Evolutionary conservation across 768 basidiomycete species (phyloP), one percentile per base, ranked within the genome.

Genomic region (Tephrocybe rancida): DNA sequence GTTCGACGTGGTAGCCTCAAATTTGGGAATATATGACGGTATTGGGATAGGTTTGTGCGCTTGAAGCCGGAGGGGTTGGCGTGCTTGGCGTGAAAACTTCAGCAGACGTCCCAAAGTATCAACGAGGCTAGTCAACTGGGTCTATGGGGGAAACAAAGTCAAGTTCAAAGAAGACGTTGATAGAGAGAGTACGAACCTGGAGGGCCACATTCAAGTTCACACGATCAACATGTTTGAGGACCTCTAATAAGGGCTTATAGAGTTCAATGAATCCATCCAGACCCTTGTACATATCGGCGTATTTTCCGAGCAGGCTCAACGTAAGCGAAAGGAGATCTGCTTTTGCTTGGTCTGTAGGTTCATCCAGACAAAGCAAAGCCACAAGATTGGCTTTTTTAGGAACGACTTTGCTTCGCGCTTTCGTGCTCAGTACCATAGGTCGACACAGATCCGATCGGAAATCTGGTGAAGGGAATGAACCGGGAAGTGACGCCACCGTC

Each of bases 41-140:
- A 99, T 98, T 4, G 97, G 93, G 42, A 98, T 96, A 0, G 95
- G 92, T 68, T 95, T 97, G 76, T 98, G 96, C 2, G 89, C 80
- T 74, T 99, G 97, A 19, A 98, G 80, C 2, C 70, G 74, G 25
- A 99, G 84, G 0, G 97, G 93, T 48, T 74, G 80, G 32, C 97
- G 88, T 0, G 83, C 76, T 70, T 88, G 82, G 10, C 68, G 74
- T 0, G 92, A 74, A 63, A 95, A 91, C 60, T 85, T 88, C 41
- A 96, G 74, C 43, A 93, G 69, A 5, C 88, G 82, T 24, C 67
- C 64, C 8, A 92, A 66, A 11, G 74, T 77, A 47, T 85, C 84
- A 24, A 65, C 67, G 9, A 81, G 64, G 6, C 77, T 70, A 0
- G 71, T 60, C 27, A 86, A 60, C 32, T 74, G 74, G 1, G 70